Percentiles rank a stretch among this genome's conserved stretches.
Evolutionary conservation across 805 yeast species (phyloP).

Genomic region (Myxozyma vanderwaltii): DNA sequence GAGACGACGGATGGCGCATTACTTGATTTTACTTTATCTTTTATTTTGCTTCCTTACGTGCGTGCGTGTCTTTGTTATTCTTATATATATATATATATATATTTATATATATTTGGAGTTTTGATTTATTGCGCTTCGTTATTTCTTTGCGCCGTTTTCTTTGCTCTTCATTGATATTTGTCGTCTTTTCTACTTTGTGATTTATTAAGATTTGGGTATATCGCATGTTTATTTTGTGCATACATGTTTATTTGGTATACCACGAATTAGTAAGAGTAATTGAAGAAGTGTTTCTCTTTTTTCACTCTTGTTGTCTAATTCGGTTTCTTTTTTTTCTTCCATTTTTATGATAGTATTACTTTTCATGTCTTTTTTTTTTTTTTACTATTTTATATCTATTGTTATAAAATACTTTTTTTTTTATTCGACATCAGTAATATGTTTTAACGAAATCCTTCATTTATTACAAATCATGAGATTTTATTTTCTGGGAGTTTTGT

Average conservation of each 20-base stretch:
- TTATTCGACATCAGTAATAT: too few species aligned
- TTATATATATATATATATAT: too few species aligned
- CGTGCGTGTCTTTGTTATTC: too few species aligned
- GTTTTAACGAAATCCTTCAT: too few species aligned
- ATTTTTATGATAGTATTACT: background rate
- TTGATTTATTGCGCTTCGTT: too few species aligned
- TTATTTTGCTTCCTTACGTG: background rate
- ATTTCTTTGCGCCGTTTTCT: too few species aligned
- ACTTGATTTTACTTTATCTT: background rate
- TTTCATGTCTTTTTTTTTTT: background rate
- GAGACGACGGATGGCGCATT: background rate
- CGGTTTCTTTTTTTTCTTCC: background rate
- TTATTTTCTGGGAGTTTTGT: too few species aligned
- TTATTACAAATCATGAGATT: too few species aligned
- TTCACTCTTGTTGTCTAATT: too few species aligned
- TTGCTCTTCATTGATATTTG: too few species aligned
- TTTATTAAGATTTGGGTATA: background rate
- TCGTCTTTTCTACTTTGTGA: too few species aligned
- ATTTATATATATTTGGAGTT: too few species aligned
- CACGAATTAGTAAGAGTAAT: background rate
- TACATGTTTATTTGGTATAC: background rate
- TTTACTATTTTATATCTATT: background rate
- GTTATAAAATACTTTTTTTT: background rate
- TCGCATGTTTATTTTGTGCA: conserved; percentile 3
- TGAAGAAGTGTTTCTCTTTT: background rate